Evolutionary conservation across 163 green algal genomes (phyloP).

Genomic region (Scenedesmus sp.): DNA sequence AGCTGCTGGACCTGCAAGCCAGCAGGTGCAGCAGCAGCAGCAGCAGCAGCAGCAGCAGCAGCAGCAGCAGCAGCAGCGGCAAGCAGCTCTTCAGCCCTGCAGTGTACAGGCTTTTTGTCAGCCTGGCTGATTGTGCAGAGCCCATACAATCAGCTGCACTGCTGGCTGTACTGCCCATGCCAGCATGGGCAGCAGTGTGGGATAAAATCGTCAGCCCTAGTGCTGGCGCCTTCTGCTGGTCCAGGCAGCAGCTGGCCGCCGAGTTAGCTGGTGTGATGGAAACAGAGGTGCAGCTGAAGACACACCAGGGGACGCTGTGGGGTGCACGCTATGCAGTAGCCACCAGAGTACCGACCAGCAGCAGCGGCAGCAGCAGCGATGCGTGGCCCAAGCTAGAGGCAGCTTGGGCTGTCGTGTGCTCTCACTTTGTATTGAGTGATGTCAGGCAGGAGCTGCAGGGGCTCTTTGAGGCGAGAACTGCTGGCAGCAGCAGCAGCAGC

Average conservation of each 20-base stretch:
- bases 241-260: constrained; percentile 7
- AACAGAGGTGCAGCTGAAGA: background rate
- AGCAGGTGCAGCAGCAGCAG: constrained; percentile 1
- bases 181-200: constrained; percentile 30
- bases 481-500: background rate
- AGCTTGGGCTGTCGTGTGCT: constrained; percentile 27
- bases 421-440: constrained; percentile 16
- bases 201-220: constrained; percentile 14
- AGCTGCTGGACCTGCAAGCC: constrained; percentile 10
- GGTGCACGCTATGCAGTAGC: background rate
- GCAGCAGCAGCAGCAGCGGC: background rate
- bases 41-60: background rate
- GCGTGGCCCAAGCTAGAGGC: constrained; percentile 28
- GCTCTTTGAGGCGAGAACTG: background rate
- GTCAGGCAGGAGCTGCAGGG: constrained; percentile 1
- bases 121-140: constrained; percentile 11
- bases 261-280: background rate
- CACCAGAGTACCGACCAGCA: background rate
- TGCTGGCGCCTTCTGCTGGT: constrained; percentile 35
- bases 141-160: background rate
- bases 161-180: constrained; percentile 33
- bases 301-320: background rate
- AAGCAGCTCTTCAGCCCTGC: background rate
- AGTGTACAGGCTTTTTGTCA: background rate
- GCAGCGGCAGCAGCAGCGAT: background rate